Evolutionary conservation across 441 rosid genomes (phyloP).

Genomic region (Erodium moschatum): DNA sequence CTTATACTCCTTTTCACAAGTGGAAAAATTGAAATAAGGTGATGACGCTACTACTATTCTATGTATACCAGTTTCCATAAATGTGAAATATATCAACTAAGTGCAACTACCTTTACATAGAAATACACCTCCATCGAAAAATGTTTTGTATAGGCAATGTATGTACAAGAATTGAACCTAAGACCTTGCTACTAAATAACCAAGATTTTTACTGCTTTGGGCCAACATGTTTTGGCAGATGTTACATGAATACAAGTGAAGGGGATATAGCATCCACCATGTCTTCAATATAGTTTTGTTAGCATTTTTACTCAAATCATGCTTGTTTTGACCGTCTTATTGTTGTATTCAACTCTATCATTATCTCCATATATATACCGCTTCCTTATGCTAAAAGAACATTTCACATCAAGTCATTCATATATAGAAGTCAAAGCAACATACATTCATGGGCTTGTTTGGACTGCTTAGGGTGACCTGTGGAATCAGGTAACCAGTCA

Average conservation of each 20-base stretch:
- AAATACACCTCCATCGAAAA: background rate
- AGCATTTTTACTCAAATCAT: background rate
- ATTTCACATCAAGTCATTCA: background rate
- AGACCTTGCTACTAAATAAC: background rate
- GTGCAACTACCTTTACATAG: background rate
- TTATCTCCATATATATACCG: background rate
- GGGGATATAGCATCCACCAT: background rate
- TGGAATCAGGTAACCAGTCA: background rate
- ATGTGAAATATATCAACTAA: background rate
- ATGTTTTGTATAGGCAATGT: background rate
- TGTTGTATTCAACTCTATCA: background rate
- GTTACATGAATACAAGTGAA: background rate
- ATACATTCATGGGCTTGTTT: background rate
- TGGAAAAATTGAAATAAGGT: slow-evolving; percentile 85
- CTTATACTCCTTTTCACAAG: slow-evolving; percentile 55
- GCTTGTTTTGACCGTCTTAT: background rate
- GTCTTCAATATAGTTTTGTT: background rate
- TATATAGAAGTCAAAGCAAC: background rate
- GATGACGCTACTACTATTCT: slow-evolving; percentile 12
- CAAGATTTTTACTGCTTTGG: background rate
- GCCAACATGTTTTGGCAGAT: background rate
- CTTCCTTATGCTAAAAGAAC: background rate
- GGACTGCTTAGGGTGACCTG: background rate
- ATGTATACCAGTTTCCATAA: background rate
- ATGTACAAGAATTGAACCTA: background rate